Conservation (phyloP, 306 rosid species). For the Astragalus glycyphyllos region DNA sequence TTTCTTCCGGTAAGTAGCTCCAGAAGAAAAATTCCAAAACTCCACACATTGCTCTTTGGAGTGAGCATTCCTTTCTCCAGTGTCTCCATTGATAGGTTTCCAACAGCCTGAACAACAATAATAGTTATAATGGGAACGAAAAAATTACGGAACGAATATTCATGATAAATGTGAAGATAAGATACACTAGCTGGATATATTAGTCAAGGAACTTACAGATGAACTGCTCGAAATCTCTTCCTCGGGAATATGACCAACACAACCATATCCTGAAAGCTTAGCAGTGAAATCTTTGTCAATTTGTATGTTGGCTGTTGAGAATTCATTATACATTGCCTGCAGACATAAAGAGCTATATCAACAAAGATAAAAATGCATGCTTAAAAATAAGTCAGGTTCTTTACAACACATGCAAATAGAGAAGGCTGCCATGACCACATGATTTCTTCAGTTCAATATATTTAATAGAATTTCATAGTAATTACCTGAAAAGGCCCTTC, state of each 20-base stretch:
- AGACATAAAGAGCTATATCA: conserved; percentile 42
- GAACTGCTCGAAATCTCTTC: conserved; percentile 80
- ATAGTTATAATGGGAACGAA: conserved; percentile 15
- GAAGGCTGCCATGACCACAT: conserved; percentile 29
- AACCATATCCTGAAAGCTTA: conserved; percentile 99
- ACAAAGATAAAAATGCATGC: conserved; percentile 31
- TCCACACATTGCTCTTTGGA: conserved; percentile 98
- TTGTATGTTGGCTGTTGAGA: conserved; percentile 91
- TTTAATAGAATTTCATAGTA: conserved; percentile 7
- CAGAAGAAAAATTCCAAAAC: conserved; percentile 89
- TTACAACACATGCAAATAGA: not conserved
- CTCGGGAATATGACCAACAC: conserved; percentile 91
- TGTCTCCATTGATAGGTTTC: conserved; percentile 91
- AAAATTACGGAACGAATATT: conserved; percentile 2
- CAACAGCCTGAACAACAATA: conserved; percentile 72
- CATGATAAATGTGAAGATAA: conserved; percentile 8
- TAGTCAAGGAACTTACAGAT: conserved; percentile 62
- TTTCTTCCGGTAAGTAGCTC: conserved; percentile 92
- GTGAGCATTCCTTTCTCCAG: conserved; percentile 94
- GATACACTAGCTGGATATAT: conserved; percentile 6
- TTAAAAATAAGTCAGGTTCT: not conserved
- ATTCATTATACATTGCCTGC: conserved; percentile 98
- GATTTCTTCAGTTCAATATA: not conserved
- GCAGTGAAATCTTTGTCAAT: conserved; percentile 98
- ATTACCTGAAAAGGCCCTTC: conserved; percentile 99